phyloP scores from a whole-genome alignment of 1,284 basidiomycete genomes.

The Pulveroboletus ridleyi region DNA sequence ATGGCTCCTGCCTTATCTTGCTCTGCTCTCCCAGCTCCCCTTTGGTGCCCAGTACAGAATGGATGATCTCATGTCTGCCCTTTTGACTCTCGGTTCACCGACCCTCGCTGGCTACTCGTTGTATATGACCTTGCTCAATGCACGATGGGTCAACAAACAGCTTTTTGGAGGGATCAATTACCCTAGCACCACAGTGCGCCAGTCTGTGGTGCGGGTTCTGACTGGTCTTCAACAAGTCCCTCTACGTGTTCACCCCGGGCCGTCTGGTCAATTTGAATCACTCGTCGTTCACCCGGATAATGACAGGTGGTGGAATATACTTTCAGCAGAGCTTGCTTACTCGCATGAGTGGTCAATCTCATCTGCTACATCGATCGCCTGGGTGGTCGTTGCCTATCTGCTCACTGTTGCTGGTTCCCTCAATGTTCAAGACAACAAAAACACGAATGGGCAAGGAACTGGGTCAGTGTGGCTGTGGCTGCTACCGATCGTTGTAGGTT shows the following conservation, averaged over 20 bases:
- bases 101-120: slow-evolving; percentile 41
- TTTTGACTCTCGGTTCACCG: slow-evolving; percentile 42
- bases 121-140: slow-evolving; percentile 39
- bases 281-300: slow-evolving; percentile 41
- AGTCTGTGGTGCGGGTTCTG: slow-evolving; percentile 31
- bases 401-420: slow-evolving; percentile 34
- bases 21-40: slow-evolving; percentile 49
- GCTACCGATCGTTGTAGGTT: too few relatives aligned
- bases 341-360: slow-evolving; percentile 47
- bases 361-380: slow-evolving; percentile 44
- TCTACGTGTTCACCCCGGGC: slow-evolving; percentile 32
- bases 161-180: slow-evolving; percentile 32
- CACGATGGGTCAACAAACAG: slow-evolving; percentile 33
- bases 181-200: slow-evolving; percentile 22
- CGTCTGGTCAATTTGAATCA: slow-evolving; percentile 34
- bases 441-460: slow-evolving; percentile 44
- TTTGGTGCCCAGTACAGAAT: slow-evolving; percentile 39
- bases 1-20: slow-evolving; percentile 53
- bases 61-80: slow-evolving; percentile 39
- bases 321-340: slow-evolving; percentile 34
- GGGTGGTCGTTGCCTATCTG: slow-evolving; percentile 50
- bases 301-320: slow-evolving; percentile 37
- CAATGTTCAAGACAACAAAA: slow-evolving; percentile 28
- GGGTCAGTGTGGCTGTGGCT: slow-evolving; percentile 43
- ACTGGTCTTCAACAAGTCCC: slow-evolving; percentile 39